Base-by-base conservation (phyloP, 169 alveolate species). In the Fabrea salina region DNA sequence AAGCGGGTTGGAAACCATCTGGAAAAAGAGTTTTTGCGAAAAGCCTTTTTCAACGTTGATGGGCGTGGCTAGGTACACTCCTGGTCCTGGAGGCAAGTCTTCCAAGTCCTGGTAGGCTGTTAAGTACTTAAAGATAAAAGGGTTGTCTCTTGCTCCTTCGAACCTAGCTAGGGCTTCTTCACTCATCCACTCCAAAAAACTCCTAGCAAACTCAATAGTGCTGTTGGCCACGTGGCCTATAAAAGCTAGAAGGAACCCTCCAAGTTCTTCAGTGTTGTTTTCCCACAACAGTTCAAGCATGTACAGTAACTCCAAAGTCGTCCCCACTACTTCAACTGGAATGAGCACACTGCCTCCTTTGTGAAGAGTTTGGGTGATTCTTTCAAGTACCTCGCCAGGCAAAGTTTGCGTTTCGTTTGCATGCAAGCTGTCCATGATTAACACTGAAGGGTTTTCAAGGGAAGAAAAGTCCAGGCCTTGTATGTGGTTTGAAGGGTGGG, bases 261-360 rank as follows among this genome's bases (percentile, higher is more conserved):
- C 57, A 19, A 68, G 37, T 43, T 68, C 61, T 19, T 25, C 33
- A 8, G 22, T 19, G 67, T 68, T 68, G 16, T 37, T 19, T 30
- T 68, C 78, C 78, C 78, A 68, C 22, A n/a, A 44, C 66, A 43
- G 16, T 13, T 68, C 66, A 16, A 68, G 30, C 40, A n/a, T n/a
- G 16, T 41, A 44, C 22, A 68, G n/a, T 41, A 68, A n/a, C 37
- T 68, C 78, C 2, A 68, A 4, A 8, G 41, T 32, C 40, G 41
- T 16, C 22, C 78, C 78, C 13, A 64, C 30, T 0, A 64, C 39
- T 3, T 40, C 57, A 11, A 68, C 66, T 19, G 78, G 78, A 11
- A 68, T 68, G 7, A 68, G 33, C n/a, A 68, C 78, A 40, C 64
- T 25, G 43, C 78, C 78, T 37, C 61, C 61, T n/a, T 43, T 68